These are phyloP conservation scores for Lophiotrema nucula DNA, from an alignment of 495 filamentous ascomycete genomes.

Conservation along the genomic window DNA sequence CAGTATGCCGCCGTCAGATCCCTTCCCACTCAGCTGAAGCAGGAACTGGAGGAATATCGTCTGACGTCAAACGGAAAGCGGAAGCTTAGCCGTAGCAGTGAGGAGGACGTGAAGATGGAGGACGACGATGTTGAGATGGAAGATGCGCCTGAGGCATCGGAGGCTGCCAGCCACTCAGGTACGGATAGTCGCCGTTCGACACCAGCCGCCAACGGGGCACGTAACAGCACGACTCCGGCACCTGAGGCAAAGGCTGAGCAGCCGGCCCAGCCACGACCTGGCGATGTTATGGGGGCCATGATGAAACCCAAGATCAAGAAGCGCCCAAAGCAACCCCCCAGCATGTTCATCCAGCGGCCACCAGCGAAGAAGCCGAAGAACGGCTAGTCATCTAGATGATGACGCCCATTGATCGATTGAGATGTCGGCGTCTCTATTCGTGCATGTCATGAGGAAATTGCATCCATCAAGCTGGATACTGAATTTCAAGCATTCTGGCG, in stretches of 20 bases:
- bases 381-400: background rate
- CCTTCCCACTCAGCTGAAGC: slow-evolving; percentile 1
- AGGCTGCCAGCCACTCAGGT: slow-evolving; percentile 2
- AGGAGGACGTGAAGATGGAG: slow-evolving; percentile 28
- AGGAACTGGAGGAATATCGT: slow-evolving; percentile 7
- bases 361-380: slow-evolving; percentile 25
- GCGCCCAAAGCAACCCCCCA: slow-evolving; percentile 4
- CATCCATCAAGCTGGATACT: too few species aligned
- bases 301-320: slow-evolving; percentile 22
- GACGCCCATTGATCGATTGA: too few species aligned
- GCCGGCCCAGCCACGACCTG: background rate
- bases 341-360: slow-evolving; percentile 21
- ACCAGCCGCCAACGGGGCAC: slow-evolving; percentile 1
- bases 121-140: slow-evolving; percentile 20
- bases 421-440: too few species aligned
- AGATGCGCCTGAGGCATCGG: background rate
- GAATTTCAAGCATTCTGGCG: too few species aligned
- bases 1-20: background rate
- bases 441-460: too few species aligned
- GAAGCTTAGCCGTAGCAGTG: slow-evolving; percentile 3
- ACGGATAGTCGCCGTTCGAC: slow-evolving; percentile 21
- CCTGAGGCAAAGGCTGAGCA: background rate
- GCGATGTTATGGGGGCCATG: slow-evolving; percentile 10
- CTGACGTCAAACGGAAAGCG: slow-evolving; percentile 21
- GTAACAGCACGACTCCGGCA: slow-evolving; percentile 1